Conservation (phyloP, 73 alveolate species). For the Paramecium bursaria region DNA sequence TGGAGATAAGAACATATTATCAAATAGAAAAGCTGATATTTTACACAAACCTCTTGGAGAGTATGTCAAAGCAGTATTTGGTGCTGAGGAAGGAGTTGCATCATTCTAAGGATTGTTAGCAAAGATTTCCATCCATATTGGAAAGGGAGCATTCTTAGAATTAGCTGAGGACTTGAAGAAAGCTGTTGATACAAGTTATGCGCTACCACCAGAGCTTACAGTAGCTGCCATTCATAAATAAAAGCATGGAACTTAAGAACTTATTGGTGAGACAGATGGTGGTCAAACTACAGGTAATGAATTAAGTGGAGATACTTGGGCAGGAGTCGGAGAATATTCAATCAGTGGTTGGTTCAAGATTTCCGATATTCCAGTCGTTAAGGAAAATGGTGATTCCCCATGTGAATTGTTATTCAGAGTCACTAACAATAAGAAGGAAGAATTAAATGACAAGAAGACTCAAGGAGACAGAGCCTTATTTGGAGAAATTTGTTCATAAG, state of each 20-base stretch:
- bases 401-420: slow-evolving; percentile 25
- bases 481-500: slow-evolving; percentile 10
- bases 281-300: slow-evolving; percentile 21
- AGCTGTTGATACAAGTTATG: slow-evolving; percentile 14
- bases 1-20: not conserved
- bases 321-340: slow-evolving; percentile 35
- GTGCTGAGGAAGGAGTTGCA: slow-evolving; percentile 29
- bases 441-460: slow-evolving; percentile 7
- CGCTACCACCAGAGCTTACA: not conserved
- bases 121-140: not conserved
- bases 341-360: slow-evolving; percentile 52
- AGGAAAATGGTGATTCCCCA: not conserved
- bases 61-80: not conserved
- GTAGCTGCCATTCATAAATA: slow-evolving; percentile 13
- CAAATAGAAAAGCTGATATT: not conserved
- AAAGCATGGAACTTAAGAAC: slow-evolving; percentile 30
- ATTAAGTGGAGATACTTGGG: slow-evolving; percentile 37
- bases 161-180: slow-evolving; percentile 30
- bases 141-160: slow-evolving; percentile 19
- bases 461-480: slow-evolving; percentile 37
- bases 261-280: not conserved
- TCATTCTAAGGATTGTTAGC: slow-evolving; percentile 17
- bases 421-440: slow-evolving; percentile 15
- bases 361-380: too few relatives aligned
- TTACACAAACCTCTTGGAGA: slow-evolving; percentile 32